A percentile compares a stretch with the other conserved stretches of the same genome.
phyloP scores from a whole-genome alignment of 192 early-diverging fungal species.

The Coemansia sp. region DNA sequence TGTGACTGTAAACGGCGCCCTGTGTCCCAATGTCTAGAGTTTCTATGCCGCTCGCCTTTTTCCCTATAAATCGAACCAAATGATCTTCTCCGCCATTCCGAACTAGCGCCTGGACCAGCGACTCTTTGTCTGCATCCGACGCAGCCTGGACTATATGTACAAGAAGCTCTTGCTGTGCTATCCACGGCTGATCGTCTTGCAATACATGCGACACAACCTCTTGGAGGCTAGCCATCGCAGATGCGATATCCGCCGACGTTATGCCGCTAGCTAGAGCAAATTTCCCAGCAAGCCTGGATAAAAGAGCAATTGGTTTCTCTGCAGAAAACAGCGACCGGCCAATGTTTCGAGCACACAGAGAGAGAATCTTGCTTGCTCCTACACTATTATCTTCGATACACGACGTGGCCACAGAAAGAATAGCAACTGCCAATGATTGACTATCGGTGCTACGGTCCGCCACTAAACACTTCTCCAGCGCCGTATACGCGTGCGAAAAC shows the following conservation, averaged over 20 bases:
- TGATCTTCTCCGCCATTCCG: conserved; percentile 3
- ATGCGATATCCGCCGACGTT: neutral
- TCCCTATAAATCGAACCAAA: neutral
- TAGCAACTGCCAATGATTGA: neutral
- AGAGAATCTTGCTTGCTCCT: conserved; percentile 6
- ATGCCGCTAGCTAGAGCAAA: conserved; percentile 11
- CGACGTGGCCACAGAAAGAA: neutral
- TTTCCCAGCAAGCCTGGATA: conserved; percentile 23
- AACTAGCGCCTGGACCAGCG: neutral
- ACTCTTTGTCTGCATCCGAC: neutral
- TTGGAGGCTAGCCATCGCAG: neutral
- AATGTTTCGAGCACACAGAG: conserved; percentile 15
- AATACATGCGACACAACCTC: neutral
- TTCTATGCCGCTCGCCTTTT: neutral
- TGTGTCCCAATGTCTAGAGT: neutral
- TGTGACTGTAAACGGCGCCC: neutral
- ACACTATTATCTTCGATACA: neutral
- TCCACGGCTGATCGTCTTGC: neutral
- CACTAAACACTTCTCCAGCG: neutral
- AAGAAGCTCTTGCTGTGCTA: conserved; percentile 5
- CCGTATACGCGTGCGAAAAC: neutral
- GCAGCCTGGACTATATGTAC: conserved; percentile 2
- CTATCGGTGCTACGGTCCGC: neutral
- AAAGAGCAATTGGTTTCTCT: conserved; percentile 1
- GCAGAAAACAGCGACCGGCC: neutral